phyloP scores from a whole-genome alignment of 345 rosid species.

The Microthlaspi erraticum region DNA sequence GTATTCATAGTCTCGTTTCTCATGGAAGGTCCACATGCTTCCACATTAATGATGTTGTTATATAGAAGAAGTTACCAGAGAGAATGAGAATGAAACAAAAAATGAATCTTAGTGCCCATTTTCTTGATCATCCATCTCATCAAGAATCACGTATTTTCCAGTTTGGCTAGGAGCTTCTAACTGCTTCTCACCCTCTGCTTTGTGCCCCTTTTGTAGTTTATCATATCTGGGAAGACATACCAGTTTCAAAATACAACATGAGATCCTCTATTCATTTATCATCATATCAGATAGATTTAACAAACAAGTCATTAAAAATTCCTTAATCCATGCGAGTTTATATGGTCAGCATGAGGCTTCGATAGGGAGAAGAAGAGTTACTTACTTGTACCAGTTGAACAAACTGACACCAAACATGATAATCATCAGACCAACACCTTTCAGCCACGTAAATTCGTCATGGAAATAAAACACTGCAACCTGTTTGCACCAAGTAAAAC shows the following conservation, averaged over 20 bases:
- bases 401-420: constrained; percentile 92
- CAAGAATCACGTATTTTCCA: constrained; percentile 85
- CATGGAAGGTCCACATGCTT: constrained; percentile 17
- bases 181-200: constrained; percentile 42
- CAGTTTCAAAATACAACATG: not conserved
- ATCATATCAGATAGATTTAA: constrained; percentile 7
- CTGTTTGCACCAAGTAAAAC: constrained; percentile 47
- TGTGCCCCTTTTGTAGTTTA: constrained; percentile 62
- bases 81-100: constrained; percentile 13
- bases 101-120: constrained; percentile 46
- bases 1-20: not conserved
- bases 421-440: constrained; percentile 82
- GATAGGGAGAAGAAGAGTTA: constrained; percentile 8
- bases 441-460: constrained; percentile 92
- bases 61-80: constrained; percentile 5
- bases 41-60: constrained; percentile 16
- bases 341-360: not conserved
- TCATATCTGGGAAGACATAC: constrained; percentile 59
- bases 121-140: constrained; percentile 80
- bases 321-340: not conserved
- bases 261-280: not conserved
- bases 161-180: constrained; percentile 45
- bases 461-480: constrained; percentile 98
- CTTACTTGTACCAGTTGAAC: constrained; percentile 99
- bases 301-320: not conserved